Base-by-base conservation (phyloP, 352 stramenopile species). In the Chrysophaeum taylorii region DNA sequence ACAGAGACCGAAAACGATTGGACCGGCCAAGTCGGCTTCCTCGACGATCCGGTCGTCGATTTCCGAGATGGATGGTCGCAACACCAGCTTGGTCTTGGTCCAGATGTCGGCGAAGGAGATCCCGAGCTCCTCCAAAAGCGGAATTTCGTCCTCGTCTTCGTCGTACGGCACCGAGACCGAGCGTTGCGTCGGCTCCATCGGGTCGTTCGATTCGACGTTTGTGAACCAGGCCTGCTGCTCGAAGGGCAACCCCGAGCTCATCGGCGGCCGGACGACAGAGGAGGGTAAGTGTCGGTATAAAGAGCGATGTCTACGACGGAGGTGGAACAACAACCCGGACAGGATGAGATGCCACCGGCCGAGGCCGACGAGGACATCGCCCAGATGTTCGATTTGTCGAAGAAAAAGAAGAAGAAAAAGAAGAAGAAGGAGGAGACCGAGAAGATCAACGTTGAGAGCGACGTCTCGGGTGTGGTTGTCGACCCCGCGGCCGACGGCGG, bases 61-160 rank as follows among this genome's bases (percentile, higher is more conserved):
- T 68, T 89, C 80, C 9, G 15, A 27, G 33, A 66, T 29, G 21
- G 84, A 92, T n/a, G 93, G 93, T 38, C 96, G 82, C 41, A 98
- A 78, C 48, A 98, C 92, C 0, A 92, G 92, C 72, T 94, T 85
- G 15, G 90, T 97, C 84, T 99, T 99, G 73, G 85, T 81, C 78
- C 89, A 91, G 72, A 99, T 98, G 74, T 99, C 93, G 38, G 90
- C 82, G 63, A 98, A 95, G 76, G 97, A 93, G 71, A 99, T 97
- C 18, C 92, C 94, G 18, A 99, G 76, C 78, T 99, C 94, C 88
- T 98, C 94, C 50, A 99, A 78, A 1, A 99, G 84, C 27, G 94
- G 94, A 0, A 92, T 90, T 75, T 98, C 93, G 81, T 98, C 94
- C 41, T 93, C 86, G 71, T 95, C 96, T 70, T 97, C 92, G 45